These are phyloP conservation scores for Hypoxylon sp. DNA, from an alignment of 2,329 filamentous ascomycete species.

Conservation along the genomic window DNA sequence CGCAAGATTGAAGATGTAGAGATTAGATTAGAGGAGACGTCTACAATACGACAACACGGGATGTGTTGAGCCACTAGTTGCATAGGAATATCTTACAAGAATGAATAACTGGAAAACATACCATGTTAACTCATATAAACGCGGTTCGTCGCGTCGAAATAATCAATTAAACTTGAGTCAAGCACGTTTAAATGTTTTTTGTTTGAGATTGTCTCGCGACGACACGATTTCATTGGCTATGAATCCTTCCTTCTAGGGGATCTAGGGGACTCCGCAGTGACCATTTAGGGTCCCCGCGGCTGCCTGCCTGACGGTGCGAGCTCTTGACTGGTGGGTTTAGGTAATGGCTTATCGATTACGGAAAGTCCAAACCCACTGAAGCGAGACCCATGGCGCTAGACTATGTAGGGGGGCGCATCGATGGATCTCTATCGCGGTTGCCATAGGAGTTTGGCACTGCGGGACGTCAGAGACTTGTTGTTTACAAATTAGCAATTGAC, in stretches of 20 bases:
- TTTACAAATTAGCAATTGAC: slow-evolving; percentile 48
- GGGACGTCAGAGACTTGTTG: slow-evolving; percentile 45
- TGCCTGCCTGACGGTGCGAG: slow-evolving; percentile 3
- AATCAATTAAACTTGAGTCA: slow-evolving; percentile 43
- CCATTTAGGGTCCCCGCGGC: slow-evolving; percentile 3
- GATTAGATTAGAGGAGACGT: slow-evolving; percentile 6
- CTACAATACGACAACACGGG: not conserved
- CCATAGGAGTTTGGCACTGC: slow-evolving; percentile 48
- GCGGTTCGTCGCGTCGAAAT: slow-evolving; percentile 36
- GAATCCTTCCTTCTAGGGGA: slow-evolving; percentile 22
- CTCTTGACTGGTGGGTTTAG: slow-evolving; percentile 7
- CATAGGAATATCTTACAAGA: slow-evolving; percentile 2
- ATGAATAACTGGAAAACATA: slow-evolving; percentile 35
- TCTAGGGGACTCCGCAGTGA: slow-evolving; percentile 14
- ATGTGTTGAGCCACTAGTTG: slow-evolving; percentile 2
- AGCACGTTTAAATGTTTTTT: slow-evolving; percentile 40
- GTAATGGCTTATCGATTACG: slow-evolving; percentile 11
- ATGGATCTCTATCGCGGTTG: slow-evolving; percentile 48
- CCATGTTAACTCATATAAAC: slow-evolving; percentile 40
- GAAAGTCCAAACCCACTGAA: slow-evolving; percentile 3
- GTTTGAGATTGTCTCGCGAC: slow-evolving; percentile 40
- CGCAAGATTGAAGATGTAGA: slow-evolving; percentile 13
- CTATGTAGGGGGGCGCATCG: slow-evolving; percentile 6
- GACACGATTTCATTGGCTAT: slow-evolving; percentile 34
- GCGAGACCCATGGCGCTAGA: slow-evolving; percentile 26